Evolutionary conservation across 495 filamentous ascomycete genomes (phyloP).

Genomic region (Aspergillus cristatus): DNA sequence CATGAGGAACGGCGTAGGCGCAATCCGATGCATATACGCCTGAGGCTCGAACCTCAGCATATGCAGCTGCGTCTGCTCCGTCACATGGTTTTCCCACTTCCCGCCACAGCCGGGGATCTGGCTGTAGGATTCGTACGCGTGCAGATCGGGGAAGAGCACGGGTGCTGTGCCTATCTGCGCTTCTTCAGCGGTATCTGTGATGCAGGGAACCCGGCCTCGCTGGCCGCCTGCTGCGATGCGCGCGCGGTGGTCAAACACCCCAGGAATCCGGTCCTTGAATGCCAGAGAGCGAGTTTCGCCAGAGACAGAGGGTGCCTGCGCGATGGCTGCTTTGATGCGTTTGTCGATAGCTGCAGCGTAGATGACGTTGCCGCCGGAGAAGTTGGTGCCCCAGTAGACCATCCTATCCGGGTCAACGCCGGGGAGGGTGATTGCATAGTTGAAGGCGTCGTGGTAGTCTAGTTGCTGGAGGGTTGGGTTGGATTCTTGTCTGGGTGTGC

Average conservation of each 20-base stretch:
- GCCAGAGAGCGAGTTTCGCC: conserved; percentile 8
- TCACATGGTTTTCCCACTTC: no score
- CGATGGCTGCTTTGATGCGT: conserved; percentile 24
- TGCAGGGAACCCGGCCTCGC: conserved; percentile 1
- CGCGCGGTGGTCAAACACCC: conserved; percentile 1
- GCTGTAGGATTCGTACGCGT: no score
- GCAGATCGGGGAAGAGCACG: conserved; percentile 1
- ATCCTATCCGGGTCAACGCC: conserved; percentile 20
- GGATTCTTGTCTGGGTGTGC: conserved; percentile 20
- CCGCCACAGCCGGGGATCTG: no score
- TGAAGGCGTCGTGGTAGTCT: conserved; percentile 24
- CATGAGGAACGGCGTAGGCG: conserved; percentile 28
- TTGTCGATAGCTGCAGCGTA: conserved; percentile 23
- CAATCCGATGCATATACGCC: conserved; percentile 19
- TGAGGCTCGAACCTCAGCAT: conserved; percentile 19
- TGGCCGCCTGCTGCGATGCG: conserved; percentile 1
- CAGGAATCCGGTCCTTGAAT: conserved; percentile 5
- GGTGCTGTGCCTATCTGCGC: not conserved
- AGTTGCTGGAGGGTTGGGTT: conserved; percentile 18
- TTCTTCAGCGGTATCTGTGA: not conserved
- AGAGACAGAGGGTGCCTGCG: conserved; percentile 15
- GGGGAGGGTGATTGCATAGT: conserved; percentile 13
- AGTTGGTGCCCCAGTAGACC: conserved; percentile 23
- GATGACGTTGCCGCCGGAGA: conserved; percentile 21
- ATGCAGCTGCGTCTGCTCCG: conserved; percentile 12